These are phyloP conservation scores for Candida pseudoviswanathii DNA, from an alignment of 1,139 yeast genomes.

Conservation along the genomic window DNA sequence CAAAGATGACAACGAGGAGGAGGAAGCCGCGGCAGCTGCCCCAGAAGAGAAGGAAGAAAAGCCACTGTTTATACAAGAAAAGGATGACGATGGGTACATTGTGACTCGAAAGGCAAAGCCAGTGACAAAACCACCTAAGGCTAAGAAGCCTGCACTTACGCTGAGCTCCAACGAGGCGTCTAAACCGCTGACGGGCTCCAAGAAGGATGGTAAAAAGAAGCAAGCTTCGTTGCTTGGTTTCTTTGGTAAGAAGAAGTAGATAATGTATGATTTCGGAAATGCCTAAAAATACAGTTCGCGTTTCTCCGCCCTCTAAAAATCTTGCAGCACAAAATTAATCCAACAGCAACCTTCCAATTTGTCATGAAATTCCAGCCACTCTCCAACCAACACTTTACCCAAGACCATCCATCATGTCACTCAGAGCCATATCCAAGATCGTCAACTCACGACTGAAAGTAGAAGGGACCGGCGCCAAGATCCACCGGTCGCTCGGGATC, in stretches of 20 bases:
- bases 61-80: slow-evolving; percentile 20
- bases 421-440: slow-evolving; percentile 59
- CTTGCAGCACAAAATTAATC: not conserved
- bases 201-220: slow-evolving; percentile 25
- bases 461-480: slow-evolving; percentile 88
- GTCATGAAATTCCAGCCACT: no score
- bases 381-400: no score
- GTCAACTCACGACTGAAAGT: slow-evolving; percentile 72
- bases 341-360: no score
- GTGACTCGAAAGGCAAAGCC: slow-evolving; percentile 30
- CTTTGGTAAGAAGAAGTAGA: slow-evolving; percentile 28
- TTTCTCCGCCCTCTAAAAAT: not conserved
- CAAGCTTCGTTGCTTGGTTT: slow-evolving; percentile 45
- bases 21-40: slow-evolving; percentile 6
- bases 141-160: slow-evolving; percentile 12
- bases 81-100: slow-evolving; percentile 46
- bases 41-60: slow-evolving; percentile 8
- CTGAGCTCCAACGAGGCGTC: slow-evolving; percentile 3
- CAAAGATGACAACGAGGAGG: slow-evolving; percentile 13
- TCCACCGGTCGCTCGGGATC: slow-evolving; percentile 75
- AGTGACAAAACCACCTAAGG: slow-evolving; percentile 17
- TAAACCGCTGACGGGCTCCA: slow-evolving; percentile 11
- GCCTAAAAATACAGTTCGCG: not conserved
- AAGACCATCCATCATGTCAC: slow-evolving; percentile 1
- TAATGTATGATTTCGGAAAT: not conserved